phyloP scores from a whole-genome alignment of 129 eudicot species.

The Helianthus tuberosus region DNA sequence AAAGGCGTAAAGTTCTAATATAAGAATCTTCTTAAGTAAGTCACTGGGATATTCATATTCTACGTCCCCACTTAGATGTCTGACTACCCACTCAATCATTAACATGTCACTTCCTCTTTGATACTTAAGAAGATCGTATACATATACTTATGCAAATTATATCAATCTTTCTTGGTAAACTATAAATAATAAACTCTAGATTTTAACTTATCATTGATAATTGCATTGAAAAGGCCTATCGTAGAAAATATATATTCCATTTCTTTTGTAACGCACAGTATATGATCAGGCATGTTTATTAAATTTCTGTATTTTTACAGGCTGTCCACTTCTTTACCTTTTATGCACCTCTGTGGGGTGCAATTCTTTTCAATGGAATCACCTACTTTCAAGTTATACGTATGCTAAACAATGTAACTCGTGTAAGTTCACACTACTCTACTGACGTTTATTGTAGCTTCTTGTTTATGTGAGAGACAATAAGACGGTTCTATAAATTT shows the following conservation, averaged over 20 bases:
- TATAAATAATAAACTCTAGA: neutral
- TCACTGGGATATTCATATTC: neutral
- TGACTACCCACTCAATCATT: neutral
- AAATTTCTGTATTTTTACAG: constrained; percentile 43
- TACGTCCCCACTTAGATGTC: neutral
- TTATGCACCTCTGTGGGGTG: constrained; percentile 98
- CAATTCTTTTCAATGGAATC: constrained; percentile 91
- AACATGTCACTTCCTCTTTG: neutral
- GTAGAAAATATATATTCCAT: neutral
- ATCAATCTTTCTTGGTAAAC: neutral
- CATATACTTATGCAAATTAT: neutral
- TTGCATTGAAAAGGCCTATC: neutral
- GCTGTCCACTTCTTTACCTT: constrained; percentile 88
- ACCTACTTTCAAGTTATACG: constrained; percentile 98
- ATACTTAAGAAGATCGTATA: neutral
- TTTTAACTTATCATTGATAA: neutral
- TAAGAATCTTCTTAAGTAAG: neutral
- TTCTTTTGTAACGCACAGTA: constrained; percentile 2
- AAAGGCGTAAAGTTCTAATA: neutral
- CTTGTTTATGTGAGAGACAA: constrained; percentile 15
- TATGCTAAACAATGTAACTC: constrained; percentile 93
- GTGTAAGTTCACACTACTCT: constrained; percentile 57
- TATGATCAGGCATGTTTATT: constrained; percentile 17
- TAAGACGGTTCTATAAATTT: constrained; percentile 31
- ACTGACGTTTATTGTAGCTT: neutral